These are phyloP conservation scores for Schizosaccharomyces octosporus DNA, from an alignment of 805 yeast species.

Conservation along the genomic window DNA sequence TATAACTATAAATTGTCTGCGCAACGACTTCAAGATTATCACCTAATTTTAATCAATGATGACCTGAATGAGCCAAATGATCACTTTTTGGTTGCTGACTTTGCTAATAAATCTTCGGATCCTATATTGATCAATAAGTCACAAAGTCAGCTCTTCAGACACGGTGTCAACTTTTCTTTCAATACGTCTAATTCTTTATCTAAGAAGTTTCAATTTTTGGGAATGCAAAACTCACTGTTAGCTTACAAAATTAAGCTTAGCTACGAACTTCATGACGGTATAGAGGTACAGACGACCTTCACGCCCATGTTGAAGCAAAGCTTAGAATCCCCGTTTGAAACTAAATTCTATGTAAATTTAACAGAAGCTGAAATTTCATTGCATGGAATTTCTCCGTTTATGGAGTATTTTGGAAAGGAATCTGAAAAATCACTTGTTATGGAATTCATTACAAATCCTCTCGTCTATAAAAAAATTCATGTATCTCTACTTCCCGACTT, in stretches of 20 bases:
- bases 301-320: conserved; percentile 47
- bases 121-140: not conserved
- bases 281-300: conserved; percentile 14
- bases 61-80: not conserved
- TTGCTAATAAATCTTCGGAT: not conserved
- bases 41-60: not conserved
- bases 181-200: not conserved
- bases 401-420: conserved; percentile 14
- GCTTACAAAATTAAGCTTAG: conserved; percentile 21
- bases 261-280: not conserved
- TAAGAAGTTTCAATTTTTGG: conserved; percentile 19
- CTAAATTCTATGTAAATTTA: conserved; percentile 48
- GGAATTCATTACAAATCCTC: conserved; percentile 13
- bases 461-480: conserved; percentile 4
- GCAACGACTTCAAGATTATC: not conserved
- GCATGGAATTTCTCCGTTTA: conserved; percentile 49
- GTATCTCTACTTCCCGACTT: conserved; percentile 24
- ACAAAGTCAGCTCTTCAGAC: not conserved
- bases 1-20: not conserved
- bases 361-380: conserved; percentile 18
- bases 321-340: conserved; percentile 38
- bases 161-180: not conserved
- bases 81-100: not conserved
- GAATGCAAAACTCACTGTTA: conserved; percentile 37
- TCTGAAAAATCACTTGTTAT: conserved; percentile 9